Evolutionary conservation across 2,329 filamentous ascomycete genomes (phyloP), one percentile per base, ranked within the genome.

Genomic region (Monosporascus sp.): DNA sequence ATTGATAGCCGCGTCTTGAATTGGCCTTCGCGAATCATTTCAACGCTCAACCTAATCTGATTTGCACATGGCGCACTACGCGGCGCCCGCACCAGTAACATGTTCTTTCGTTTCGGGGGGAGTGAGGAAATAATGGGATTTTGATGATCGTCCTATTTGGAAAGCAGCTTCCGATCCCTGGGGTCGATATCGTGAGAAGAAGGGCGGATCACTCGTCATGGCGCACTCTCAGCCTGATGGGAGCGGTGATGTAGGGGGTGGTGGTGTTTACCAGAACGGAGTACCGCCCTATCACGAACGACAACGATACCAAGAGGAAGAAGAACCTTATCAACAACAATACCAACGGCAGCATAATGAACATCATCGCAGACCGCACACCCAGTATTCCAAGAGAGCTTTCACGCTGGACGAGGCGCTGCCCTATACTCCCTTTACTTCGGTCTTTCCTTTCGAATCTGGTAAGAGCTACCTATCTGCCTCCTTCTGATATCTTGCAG

Each of bases 381-480:
- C 20, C 20, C 53, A 52, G 20, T 39, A 52, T 37, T 43, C 20
- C 38, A n/a, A 48, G 20, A 61, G 76, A 51, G 77, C 84, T 1
- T 83, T 85, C 65, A 81, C 80, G 3, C 80, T 94, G 14, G 81
- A 87, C 52, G 88, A 94, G 65, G 89, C 89, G 31, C 76, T 94
- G 46, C 87, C 88, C n/a, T 92, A 85, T 70, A 89, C 89, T 49
- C 89, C 90, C 24, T 86, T 93, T 66, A 89, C 86, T 48, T 90
- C 88, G 3, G 87, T 92, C 48, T 79, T 89, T 50, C 89, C 89
- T 3, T 90, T 93, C 69, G 83, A 88, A 68, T 81, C 88, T 60
- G 84, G 89, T 91, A 71, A 58, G 76, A 64, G 52, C 55, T 18
- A 25, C 54, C 52, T 56, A 51, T 55, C 27, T 35, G 43, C 51